These are phyloP conservation scores for Trichosporon inkin DNA, from an alignment of 1,284 basidiomycete species.

Conservation along the genomic window DNA sequence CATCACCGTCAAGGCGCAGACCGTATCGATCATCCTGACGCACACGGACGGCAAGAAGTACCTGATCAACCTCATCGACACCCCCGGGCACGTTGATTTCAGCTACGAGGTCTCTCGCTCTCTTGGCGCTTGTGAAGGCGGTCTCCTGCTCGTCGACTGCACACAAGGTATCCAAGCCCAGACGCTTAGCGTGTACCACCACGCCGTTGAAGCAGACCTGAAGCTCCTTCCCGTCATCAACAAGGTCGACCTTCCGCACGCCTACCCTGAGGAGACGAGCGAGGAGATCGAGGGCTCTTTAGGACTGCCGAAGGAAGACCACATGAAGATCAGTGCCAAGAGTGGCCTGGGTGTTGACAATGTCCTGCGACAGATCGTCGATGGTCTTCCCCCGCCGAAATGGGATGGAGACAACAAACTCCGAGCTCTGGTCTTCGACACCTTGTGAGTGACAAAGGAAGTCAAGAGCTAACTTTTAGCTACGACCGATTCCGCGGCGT, in stretches of 20 bases:
- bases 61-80: slow-evolving; percentile 94
- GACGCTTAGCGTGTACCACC: slow-evolving; percentile 89
- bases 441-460: slow-evolving; percentile 59
- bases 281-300: slow-evolving; percentile 77
- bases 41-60: slow-evolving; percentile 60
- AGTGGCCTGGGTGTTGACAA: slow-evolving; percentile 71
- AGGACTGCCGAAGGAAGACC: slow-evolving; percentile 66
- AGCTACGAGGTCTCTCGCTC: slow-evolving; percentile 93
- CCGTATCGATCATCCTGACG: slow-evolving; percentile 79
- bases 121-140: slow-evolving; percentile 89
- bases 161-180: slow-evolving; percentile 96
- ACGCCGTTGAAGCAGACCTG: slow-evolving; percentile 75
- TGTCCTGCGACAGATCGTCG: slow-evolving; percentile 75
- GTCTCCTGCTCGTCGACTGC: slow-evolving; percentile 84
- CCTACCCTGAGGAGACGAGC: slow-evolving; percentile 72
- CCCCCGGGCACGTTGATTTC: slow-evolving; percentile 95
- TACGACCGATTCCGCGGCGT: slow-evolving; percentile 97
- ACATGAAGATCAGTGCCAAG: slow-evolving; percentile 84
- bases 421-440: slow-evolving; percentile 89
- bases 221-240: slow-evolving; percentile 90
- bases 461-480: slow-evolving; percentile 51
- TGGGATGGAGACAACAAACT: slow-evolving; percentile 56
- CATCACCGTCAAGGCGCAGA: slow-evolving; percentile 78
- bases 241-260: slow-evolving; percentile 88
- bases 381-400: slow-evolving; percentile 72